phyloP scores from a whole-genome alignment of 2,329 filamentous ascomycete genomes.

The Diaporthe humulicola region DNA sequence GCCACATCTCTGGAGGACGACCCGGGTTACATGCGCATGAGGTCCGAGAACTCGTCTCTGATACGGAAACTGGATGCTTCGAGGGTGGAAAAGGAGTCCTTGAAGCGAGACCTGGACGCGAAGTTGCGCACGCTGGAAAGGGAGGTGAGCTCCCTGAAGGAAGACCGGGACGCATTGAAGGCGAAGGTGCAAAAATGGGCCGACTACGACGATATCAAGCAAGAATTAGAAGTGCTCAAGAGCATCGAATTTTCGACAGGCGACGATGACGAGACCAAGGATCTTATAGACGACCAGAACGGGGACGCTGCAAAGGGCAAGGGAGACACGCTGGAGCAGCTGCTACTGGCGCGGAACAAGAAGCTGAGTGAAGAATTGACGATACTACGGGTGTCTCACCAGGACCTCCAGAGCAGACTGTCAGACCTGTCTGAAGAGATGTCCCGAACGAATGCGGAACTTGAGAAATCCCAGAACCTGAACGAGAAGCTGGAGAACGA shows the following conservation, averaged over 20 bases:
- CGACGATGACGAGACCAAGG: constrained; percentile 76
- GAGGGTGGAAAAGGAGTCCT: constrained; percentile 85
- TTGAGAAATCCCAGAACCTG: constrained; percentile 86
- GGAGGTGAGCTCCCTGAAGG: constrained; percentile 79
- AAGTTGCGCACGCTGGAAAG: constrained; percentile 85
- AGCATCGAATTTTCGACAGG: constrained; percentile 97
- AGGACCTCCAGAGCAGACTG: constrained; percentile 86
- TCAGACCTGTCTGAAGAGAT: constrained; percentile 87
- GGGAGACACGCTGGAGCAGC: constrained; percentile 88
- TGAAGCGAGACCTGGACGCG: constrained; percentile 81
- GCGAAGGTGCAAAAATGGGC: constrained; percentile 88
- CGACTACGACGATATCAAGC: constrained; percentile 96
- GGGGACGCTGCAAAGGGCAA: constrained; percentile 68
- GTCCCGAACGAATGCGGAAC: constrained; percentile 84
- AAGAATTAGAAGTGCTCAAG: constrained; percentile 96
- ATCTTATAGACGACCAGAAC: constrained; percentile 55
- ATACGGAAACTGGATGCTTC: constrained; percentile 88
- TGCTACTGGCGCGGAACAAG: constrained; percentile 93
- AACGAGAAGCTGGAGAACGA: constrained; percentile 94
- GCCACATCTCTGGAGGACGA: constrained; percentile 84
- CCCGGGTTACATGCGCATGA: constrained; percentile 86
- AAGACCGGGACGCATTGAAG: constrained; percentile 85
- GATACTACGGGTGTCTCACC: constrained; percentile 91
- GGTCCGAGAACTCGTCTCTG: constrained; percentile 93
- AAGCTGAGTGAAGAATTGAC: constrained; percentile 96